Evolutionary conservation across 768 basidiomycete species (phyloP), one percentile per base, ranked within the genome.

Genomic region (Lactifluus piperatus): DNA sequence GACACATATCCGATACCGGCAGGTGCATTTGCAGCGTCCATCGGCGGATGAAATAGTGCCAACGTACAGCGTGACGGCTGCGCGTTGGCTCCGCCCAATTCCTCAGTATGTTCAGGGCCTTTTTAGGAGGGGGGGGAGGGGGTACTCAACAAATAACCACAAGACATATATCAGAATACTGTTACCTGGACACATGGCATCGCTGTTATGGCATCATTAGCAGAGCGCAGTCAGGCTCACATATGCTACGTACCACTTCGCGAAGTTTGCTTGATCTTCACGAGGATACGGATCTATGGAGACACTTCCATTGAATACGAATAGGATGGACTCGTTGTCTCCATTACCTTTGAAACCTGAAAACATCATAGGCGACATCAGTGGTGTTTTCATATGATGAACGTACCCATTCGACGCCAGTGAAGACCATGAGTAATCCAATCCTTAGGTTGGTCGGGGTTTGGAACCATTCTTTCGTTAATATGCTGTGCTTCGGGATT

Each of bases 361-460:
- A 24, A 5, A 7, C 14, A 0, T 11, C 1, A 11, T 65, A 29
- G 36, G 43, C 18, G 37, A 32, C 14, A 53, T 46, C 14, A 34
- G 26, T 26, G 66, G 26, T 32, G 68, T 5, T 37, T 62, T 10
- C 55, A 18, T n/a, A 29, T 18, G 26, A 56, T 1, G 18, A 30
- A 66, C 75, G 37, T 55, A 82, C 83, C 84, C 62, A 76, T 75
- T 20, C 84, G 74, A 60, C 75, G 74, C 83, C 83, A 85, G 62
- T 76, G 79, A 36, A 85, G 62, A 24, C 68, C 70, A 57, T 85
- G 83, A 3, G 79, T 77, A 24, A 85, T 71, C 65, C 71, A 74
- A 59, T 85, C 83, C 62, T 85, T 85, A 0, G 75, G 51, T 34
- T 70, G 69, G 22, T 74, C 67, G 0, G 81, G 79, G 34, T 78